These are phyloP conservation scores for Diaporthe sp. DNA, from an alignment of 2,329 filamentous ascomycete species.

Conservation along the genomic window DNA sequence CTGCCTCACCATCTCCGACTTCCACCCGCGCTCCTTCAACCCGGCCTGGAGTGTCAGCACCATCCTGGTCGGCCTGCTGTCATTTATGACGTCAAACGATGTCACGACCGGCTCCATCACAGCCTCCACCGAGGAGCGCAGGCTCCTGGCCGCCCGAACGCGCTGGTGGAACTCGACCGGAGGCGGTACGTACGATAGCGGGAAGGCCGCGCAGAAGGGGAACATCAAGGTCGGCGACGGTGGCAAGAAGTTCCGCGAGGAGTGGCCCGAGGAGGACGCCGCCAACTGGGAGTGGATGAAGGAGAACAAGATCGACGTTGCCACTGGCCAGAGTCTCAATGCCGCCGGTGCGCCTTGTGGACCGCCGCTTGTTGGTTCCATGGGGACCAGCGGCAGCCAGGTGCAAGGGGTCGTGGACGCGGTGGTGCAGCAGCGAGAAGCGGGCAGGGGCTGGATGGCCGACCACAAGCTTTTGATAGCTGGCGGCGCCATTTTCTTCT, in stretches of 20 bases:
- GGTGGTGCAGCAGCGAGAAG: constrained; percentile 81
- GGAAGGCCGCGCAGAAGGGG: constrained; percentile 71
- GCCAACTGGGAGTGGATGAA: constrained; percentile 96
- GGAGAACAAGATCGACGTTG: constrained; percentile 82
- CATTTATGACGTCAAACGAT: constrained; percentile 98
- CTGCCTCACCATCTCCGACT: constrained; percentile 96
- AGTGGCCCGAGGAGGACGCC: constrained; percentile 91
- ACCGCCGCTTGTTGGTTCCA: constrained; percentile 68
- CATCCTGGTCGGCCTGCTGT: constrained; percentile 92
- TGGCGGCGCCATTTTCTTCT: constrained; percentile 80
- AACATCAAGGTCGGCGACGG: constrained; percentile 94
- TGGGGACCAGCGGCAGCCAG: constrained; percentile 74
- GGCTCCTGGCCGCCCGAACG: constrained; percentile 81
- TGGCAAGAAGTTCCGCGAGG: constrained; percentile 87
- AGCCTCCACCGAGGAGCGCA: constrained; percentile 82
- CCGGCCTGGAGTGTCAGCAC: constrained; percentile 98
- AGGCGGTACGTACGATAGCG: constrained; percentile 78
- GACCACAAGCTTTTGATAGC: constrained; percentile 84
- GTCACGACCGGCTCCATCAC: constrained; percentile 96
- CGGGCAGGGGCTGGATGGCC: constrained; percentile 85
- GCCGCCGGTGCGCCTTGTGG: constrained; percentile 62
- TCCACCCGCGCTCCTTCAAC: constrained; percentile 98
- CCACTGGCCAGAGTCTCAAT: constrained; percentile 78
- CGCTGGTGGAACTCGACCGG: constrained; percentile 98
- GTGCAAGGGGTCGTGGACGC: constrained; percentile 82